A percentile compares a stretch with the other conserved stretches of the same genome.
Evolutionary conservation across 208 protist genomes (phyloP).

Genomic region (Crithidia expoeki): DNA sequence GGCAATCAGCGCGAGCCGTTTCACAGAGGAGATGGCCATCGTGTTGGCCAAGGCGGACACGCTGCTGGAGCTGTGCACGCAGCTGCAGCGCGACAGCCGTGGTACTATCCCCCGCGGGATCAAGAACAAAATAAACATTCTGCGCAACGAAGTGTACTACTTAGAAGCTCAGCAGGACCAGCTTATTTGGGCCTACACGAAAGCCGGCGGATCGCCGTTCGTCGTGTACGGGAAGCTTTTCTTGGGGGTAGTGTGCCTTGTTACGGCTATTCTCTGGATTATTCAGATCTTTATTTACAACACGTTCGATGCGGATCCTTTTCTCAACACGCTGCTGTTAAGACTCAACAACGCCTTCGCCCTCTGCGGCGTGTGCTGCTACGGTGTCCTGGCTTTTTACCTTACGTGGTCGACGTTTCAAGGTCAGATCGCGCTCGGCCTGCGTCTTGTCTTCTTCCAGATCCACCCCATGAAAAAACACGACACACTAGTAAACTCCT

Average conservation of each 20-base stretch:
- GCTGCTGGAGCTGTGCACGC: slow-evolving; percentile 68
- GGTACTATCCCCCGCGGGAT: slow-evolving; percentile 37
- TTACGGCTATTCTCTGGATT: slow-evolving; percentile 79
- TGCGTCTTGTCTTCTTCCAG: slow-evolving; percentile 82
- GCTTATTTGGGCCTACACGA: slow-evolving; percentile 79
- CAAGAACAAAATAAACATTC: slow-evolving; percentile 70
- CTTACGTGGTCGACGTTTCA: slow-evolving; percentile 90
- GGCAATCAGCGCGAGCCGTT: slow-evolving; percentile 52
- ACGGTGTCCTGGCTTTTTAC: slow-evolving; percentile 93
- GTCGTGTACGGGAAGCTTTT: slow-evolving; percentile 62
- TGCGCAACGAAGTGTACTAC: slow-evolving; percentile 87
- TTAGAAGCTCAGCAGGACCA: slow-evolving; percentile 85
- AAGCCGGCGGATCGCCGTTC: slow-evolving; percentile 73
- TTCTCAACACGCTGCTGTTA: slow-evolving; percentile 75
- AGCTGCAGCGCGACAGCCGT: slow-evolving; percentile 49
- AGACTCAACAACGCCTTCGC: slow-evolving; percentile 82
- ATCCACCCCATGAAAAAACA: slow-evolving; percentile 90
- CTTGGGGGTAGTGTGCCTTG: slow-evolving; percentile 60
- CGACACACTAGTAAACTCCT: slow-evolving; percentile 94
- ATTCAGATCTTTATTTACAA: slow-evolving; percentile 91
- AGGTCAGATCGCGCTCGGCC: slow-evolving; percentile 91
- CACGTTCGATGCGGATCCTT: slow-evolving; percentile 70
- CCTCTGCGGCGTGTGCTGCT: slow-evolving; percentile 91
- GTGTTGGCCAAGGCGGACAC: slow-evolving; percentile 80
- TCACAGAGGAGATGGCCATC: slow-evolving; percentile 77